phyloP scores from a whole-genome alignment of 23 red algal genomes.

The Chondrus crispus region DNA sequence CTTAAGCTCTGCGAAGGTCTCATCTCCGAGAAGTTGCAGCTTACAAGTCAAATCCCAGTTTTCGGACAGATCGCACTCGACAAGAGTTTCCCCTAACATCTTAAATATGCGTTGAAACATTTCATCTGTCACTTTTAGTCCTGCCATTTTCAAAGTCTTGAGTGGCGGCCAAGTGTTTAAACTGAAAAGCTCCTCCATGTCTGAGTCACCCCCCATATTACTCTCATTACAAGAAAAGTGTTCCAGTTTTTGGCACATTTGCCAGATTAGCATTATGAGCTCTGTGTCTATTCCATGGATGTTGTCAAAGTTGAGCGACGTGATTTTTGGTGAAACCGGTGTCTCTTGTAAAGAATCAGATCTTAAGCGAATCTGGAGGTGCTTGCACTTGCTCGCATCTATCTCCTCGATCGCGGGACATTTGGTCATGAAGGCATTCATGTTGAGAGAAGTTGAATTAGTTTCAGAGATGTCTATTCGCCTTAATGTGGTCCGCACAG shows the following conservation, averaged over 20 bases:
- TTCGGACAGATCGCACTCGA: background rate
- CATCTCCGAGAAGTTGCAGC: background rate
- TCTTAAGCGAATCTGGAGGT: too few species aligned
- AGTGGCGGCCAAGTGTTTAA: background rate
- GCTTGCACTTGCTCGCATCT: background rate
- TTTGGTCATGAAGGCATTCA: background rate
- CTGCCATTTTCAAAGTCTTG: background rate
- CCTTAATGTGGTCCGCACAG: background rate
- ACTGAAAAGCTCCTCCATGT: too few species aligned
- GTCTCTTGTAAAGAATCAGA: background rate
- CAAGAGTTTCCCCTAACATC: background rate
- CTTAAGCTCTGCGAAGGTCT: background rate
- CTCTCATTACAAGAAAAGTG: background rate
- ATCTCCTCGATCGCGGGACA: background rate
- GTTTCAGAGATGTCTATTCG: background rate
- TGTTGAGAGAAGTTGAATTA: background rate
- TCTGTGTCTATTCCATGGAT: background rate
- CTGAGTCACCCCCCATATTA: too few species aligned
- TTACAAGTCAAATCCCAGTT: background rate
- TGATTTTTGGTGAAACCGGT: background rate
- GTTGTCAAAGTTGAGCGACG: background rate
- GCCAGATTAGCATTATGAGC: background rate
- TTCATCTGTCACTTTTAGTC: background rate
- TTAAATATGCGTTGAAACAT: background rate
- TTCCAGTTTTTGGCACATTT: background rate